Evolutionary conservation across 164 flowering plant genomes (phyloP), one percentile per base, ranked within the genome.

Genomic region (Vitis labrusca): DNA sequence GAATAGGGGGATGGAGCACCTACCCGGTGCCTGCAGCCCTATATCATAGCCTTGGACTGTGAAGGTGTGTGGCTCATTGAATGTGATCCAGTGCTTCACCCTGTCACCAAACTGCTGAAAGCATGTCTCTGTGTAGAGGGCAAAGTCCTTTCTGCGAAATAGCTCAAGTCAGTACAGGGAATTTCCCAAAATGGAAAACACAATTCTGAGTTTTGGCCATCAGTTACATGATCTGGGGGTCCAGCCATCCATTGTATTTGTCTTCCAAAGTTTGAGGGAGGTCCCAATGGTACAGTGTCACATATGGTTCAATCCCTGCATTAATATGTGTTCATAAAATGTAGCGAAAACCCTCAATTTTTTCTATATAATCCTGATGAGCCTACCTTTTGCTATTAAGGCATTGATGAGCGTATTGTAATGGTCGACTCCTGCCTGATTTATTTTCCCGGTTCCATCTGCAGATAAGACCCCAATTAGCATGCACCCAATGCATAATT

Each of bases 21-120:
- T 74, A 13, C 97, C 97, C 1, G 99, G 97, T 9, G 99, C 97
- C 50, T 84, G 84, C 27, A 91, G 85, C 14, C 98, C 98, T 0
- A 78, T 83, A 75, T 90, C 97, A 59, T 88, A 95, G 6, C 98
- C 99, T 82, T 90, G 94, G 6, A 80, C 68, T 0, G 94, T 68
- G 64, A 91, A 77, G 1, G 93, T 89, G 54, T 93, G 95, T 0
- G 99, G 99, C 79, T 95, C 99, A 64, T 95, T 95, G 78, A 95
- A 90, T 2, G 94, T 93, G 37, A 91, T 89, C 99, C 99, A 94
- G 68, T 91, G 79, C 84, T 92, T 94, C 74, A 94, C 98, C 54
- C 98, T 74, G 67, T 95, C 99, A 2, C 99, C 98, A 65, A 91
- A 95, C 11, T 84, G 84, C 78, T 87, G 68, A 69, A 89, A 91